Conservation (phyloP, 2,329 filamentous ascomycete species). For the Podosphaera fusca region DNA sequence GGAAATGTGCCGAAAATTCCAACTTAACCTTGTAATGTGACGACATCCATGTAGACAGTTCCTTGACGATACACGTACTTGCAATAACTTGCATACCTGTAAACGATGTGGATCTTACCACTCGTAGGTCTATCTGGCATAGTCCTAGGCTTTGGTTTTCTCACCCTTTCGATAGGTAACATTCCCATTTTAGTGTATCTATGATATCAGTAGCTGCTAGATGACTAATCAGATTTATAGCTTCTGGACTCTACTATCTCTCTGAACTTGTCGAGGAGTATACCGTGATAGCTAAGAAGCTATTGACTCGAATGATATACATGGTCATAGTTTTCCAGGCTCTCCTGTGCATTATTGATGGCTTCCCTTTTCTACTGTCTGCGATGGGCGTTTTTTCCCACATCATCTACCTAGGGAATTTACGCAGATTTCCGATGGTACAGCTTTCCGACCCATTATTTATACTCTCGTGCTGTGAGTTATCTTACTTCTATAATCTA, state of each 20-base stretch:
- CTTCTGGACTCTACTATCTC: slow-evolving; percentile 94
- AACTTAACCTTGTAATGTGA: no score
- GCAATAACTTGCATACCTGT: background rate
- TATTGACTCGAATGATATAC: slow-evolving; percentile 75
- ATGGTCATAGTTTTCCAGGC: slow-evolving; percentile 50
- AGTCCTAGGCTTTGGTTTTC: slow-evolving; percentile 71
- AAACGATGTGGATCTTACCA: slow-evolving; percentile 70
- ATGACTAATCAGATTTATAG: slow-evolving; percentile 21
- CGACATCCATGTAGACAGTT: no score
- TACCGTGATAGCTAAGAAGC: slow-evolving; percentile 70
- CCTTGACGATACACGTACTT: background rate
- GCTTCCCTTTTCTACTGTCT: slow-evolving; percentile 59
- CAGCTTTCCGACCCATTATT: slow-evolving; percentile 76
- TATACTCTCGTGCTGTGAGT: slow-evolving; percentile 53
- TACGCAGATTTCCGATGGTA: slow-evolving; percentile 51
- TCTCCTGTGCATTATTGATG: slow-evolving; percentile 56
- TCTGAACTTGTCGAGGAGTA: slow-evolving; percentile 97
- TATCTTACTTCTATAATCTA: background rate
- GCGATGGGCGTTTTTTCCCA: slow-evolving; percentile 60
- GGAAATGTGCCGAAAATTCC: no score
- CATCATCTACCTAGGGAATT: slow-evolving; percentile 69
- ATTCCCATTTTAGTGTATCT: background rate
- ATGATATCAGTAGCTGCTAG: background rate
- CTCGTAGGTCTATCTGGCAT: slow-evolving; percentile 76
- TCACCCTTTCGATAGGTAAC: slow-evolving; percentile 78